These are phyloP conservation scores for Aspergillus ustus DNA, from an alignment of 2,329 filamentous ascomycete genomes.

Conservation along the genomic window DNA sequence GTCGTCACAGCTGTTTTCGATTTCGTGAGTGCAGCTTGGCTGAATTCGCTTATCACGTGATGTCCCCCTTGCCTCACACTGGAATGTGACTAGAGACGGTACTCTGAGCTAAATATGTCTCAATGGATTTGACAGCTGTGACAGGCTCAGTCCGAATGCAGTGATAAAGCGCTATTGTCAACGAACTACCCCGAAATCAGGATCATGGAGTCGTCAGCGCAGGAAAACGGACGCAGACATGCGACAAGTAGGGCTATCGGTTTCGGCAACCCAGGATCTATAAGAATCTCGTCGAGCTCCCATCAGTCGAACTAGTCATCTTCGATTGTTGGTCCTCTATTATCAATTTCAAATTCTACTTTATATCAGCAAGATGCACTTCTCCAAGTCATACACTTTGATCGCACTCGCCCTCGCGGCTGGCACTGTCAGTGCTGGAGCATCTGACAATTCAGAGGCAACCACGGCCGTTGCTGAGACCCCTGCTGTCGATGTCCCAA, in stretches of 20 bases:
- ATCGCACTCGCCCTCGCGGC: slow-evolving; percentile 27
- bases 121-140: neutral
- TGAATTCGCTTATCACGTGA: slow-evolving; percentile 15
- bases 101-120: neutral
- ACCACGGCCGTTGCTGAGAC: neutral
- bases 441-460: slow-evolving; percentile 2
- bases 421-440: slow-evolving; percentile 19
- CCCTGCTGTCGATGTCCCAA: neutral
- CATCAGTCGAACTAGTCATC: slow-evolving; percentile 1
- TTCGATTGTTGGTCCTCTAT: neutral
- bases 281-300: slow-evolving; percentile 5
- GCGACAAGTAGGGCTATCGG: neutral
- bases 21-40: neutral
- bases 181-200: slow-evolving; percentile 8
- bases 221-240: neutral
- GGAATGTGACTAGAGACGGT: slow-evolving; percentile 11
- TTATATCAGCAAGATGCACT: slow-evolving; percentile 31
- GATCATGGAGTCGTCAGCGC: neutral
- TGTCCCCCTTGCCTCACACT: neutral
- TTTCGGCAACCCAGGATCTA: slow-evolving; percentile 3
- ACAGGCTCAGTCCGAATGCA: slow-evolving; percentile 12
- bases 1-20: slow-evolving; percentile 1
- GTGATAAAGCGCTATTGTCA: neutral
- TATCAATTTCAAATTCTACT: neutral
- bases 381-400: slow-evolving; percentile 28